Conservation (phyloP, 257 asterid genomes). For the Catharanthus roseus region DNA sequence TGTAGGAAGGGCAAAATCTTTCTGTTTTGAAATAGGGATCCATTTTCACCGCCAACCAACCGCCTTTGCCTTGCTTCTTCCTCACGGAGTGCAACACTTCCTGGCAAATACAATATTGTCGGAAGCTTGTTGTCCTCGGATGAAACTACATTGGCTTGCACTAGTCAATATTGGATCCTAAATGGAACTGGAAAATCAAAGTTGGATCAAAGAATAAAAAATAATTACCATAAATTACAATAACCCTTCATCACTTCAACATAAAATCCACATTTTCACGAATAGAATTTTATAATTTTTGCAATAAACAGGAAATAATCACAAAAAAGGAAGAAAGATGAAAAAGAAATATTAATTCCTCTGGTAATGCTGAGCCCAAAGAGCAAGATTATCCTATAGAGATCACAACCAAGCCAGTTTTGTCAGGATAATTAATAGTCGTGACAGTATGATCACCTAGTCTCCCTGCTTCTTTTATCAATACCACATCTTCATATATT, state of each 20-base stretch:
- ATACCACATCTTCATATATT: conserved; percentile 57
- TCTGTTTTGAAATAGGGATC: too few relatives aligned
- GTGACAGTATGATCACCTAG: conserved; percentile 47
- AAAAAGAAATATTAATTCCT: conserved; percentile 40
- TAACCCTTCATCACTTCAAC: conserved; percentile 2
- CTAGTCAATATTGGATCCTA: too few relatives aligned
- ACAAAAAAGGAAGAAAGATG: not conserved
- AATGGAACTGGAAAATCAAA: too few relatives aligned
- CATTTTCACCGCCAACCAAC: too few relatives aligned
- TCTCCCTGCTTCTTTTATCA: conserved; percentile 49
- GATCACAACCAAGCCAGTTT: conserved; percentile 80
- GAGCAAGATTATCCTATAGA: conserved; percentile 50
- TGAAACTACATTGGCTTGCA: too few relatives aligned
- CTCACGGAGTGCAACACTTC: too few relatives aligned
- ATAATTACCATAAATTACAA: too few relatives aligned
- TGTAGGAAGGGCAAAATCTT: too few relatives aligned
- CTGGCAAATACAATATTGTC: too few relatives aligned
- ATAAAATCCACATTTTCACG: not conserved
- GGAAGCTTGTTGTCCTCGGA: too few relatives aligned
- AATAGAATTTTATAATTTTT: not conserved
- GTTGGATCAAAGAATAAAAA: too few relatives aligned
- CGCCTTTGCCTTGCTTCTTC: too few relatives aligned
- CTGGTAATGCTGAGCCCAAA: conserved; percentile 66
- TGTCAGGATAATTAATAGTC: conserved; percentile 72
- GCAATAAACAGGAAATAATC: not conserved